Conservation (phyloP, 1,284 basidiomycete genomes). For the Microbotryum lychnidis-dioicae region DNA sequence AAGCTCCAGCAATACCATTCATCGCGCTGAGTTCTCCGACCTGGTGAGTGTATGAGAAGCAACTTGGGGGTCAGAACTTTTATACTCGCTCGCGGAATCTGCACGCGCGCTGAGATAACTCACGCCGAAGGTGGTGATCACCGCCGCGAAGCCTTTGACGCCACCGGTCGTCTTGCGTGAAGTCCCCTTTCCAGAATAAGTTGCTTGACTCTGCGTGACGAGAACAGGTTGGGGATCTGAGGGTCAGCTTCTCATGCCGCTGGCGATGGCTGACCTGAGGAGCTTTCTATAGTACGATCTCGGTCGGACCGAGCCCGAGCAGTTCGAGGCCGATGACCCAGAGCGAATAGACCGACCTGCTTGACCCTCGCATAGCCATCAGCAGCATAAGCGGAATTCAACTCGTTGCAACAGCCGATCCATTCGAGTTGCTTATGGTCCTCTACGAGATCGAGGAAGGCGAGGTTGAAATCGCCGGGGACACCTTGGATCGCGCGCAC, state of each 20-base stretch:
- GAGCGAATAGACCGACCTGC: conserved; percentile 37
- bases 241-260: conserved; percentile 14
- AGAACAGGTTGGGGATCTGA: conserved; percentile 1
- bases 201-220: neutral
- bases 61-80: no score
- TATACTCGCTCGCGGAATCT: no score
- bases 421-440: conserved; percentile 69
- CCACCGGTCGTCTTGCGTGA: conserved; percentile 25
- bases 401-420: conserved; percentile 64
- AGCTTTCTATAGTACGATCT: no score
- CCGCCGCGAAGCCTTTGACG: conserved; percentile 23
- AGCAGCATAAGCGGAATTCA: conserved; percentile 63
- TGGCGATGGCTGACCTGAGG: no score
- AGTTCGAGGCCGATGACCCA: no score
- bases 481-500: conserved; percentile 69
- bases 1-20: conserved; percentile 54
- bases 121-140: conserved; percentile 62
- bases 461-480: conserved; percentile 69
- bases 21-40: conserved; percentile 76
- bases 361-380: conserved; percentile 89
- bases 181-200: neutral
- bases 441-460: conserved; percentile 57
- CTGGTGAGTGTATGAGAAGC: no score
- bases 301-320: no score
- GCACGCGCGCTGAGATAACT: no score